Base-by-base conservation (phyloP, 768 basidiomycete species). In the Leccinum barrowsii region DNA sequence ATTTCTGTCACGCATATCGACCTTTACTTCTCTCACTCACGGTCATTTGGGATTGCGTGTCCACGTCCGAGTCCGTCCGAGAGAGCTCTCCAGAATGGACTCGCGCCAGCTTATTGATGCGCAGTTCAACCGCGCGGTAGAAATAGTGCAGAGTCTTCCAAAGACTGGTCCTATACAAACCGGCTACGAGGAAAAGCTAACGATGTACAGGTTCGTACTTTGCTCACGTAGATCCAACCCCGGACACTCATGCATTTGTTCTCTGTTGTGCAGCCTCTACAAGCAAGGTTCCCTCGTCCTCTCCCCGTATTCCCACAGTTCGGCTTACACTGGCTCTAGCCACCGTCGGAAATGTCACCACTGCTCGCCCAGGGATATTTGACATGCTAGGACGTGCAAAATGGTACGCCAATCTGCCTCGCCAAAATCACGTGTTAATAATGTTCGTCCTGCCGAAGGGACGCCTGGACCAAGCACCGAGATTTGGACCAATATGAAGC, bases 91-190 rank as follows among this genome's bases (percentile, higher is more conserved):
- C 50, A 52, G 47, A 60, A 88, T 89, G 87, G 79, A 84, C 56
- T 83, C 87, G 24, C 80, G 76, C 48, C 79, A 82, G 68, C 81
- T 87, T 63, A 87, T 92, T 63, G 86, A 91, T 63, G 82, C 83
- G 51, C 93, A 95, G 73, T 98, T 98, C 74, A 85, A 93, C 77
- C 84, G 94, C 28, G 94, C 95, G 4, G 94, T 98, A 10, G 89
- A 95, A 73, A 96, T 98, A 56, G 88, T 97, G 4, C 95, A 98
- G 71, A 76, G 90, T 58, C 77, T 97, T 32, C 94, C 95, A 1
- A 96, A 96, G 79, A 92, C 85, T 10, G 94, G 95, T 1, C 93
- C 94, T 30, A 94, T 98, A 67, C 94, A 97, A 72, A 97, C 94
- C 0, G 90, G 85, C 62, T 97, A 98, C 70, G 94, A 97, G 64